Evolutionary conservation across 2,329 filamentous ascomycete species (phyloP), one percentile per base, ranked within the genome.

Genomic region (Diaporthe helianthi): DNA sequence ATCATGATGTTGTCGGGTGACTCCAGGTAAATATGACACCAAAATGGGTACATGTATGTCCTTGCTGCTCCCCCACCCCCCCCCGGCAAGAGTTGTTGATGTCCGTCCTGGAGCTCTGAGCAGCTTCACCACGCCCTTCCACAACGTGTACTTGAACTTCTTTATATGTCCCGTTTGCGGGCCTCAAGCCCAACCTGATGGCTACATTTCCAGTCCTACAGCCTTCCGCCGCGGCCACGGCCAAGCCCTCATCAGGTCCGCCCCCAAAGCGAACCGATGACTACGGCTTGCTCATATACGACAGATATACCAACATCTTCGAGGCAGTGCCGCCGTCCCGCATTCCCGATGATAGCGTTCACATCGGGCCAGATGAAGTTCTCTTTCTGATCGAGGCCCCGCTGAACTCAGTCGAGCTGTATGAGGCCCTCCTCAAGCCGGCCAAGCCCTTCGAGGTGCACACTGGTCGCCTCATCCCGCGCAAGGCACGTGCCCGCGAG

Each of bases 251-350:
- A 10, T 47, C 65, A 13, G 52, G 36, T 5, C 10, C 52, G 9
- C 33, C 52, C 29, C n/a, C 65, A 5, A 61, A 67, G 65, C 38
- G 41, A 12, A 17, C 31, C 10, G 55, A 68, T 22, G 54, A 61
- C 66, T 63, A 47, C 22, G 66, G 66, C 26, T 47, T 68, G 33
- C 66, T 68, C 46, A 68, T 68, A 38, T 68, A 68, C 46, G 66
- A 68, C 19, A 55, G 66, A 9, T 68, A 68, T 46, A 63, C 66
- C 66, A 68, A 41, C 31, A 63, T 68, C 26, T 68, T 68, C 55
- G 66, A 68, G 8, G 22, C 66, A 26, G 54, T 63, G 17, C 5
- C 19, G 8, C 66, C 66, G 4, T 41, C 33, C 3, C 38, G 36
- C 46, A 38, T 68, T 19, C 66, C 66, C 5, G 55, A 68, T 8